These are phyloP conservation scores for Penicillium coprophilum DNA, from an alignment of 495 filamentous ascomycete genomes.

Conservation along the genomic window DNA sequence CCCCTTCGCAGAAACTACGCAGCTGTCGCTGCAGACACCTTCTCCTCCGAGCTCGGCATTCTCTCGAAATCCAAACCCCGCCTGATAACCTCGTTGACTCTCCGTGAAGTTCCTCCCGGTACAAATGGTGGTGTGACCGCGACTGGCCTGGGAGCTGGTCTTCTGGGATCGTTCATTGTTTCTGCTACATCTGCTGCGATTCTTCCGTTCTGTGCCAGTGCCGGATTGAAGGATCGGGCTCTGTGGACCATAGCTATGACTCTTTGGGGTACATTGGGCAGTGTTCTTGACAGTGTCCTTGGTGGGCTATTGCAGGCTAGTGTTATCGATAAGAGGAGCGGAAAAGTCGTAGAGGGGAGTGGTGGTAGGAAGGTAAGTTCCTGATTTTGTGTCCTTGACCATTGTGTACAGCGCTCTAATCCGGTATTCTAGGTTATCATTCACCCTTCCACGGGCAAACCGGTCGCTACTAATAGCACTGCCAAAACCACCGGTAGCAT, in stretches of 20 bases:
- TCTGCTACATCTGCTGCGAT: conserved; percentile 62
- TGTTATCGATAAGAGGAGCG: conserved; percentile 77
- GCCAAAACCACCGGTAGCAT: conserved; percentile 14
- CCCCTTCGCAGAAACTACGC: conserved; percentile 67
- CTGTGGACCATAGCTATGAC: conserved; percentile 61
- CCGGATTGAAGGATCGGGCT: conserved; percentile 49
- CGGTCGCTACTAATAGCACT: conserved; percentile 1
- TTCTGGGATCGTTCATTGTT: conserved; percentile 71
- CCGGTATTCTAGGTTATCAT: conserved; percentile 37
- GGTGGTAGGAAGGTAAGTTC: conserved; percentile 71
- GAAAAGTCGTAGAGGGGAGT: conserved; percentile 85
- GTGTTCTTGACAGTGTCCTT: conserved; percentile 80
- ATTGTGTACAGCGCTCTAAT: conserved; percentile 6
- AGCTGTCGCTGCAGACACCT: conserved; percentile 87
- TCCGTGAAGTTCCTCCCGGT: conserved; percentile 76
- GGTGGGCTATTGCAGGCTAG: conserved; percentile 84
- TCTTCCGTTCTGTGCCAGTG: conserved; percentile 66
- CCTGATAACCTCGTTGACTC: conserved; percentile 78
- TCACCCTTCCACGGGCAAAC: conserved; percentile 31
- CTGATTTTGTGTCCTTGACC: conserved; percentile 6
- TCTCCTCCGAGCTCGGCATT: conserved; percentile 93
- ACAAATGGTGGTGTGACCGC: conserved; percentile 90
- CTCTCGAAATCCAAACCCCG: conserved; percentile 72
- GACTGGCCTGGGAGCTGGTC: conserved; percentile 68
- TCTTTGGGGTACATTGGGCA: conserved; percentile 72